Percentiles rank a stretch among this genome's conserved stretches.
Conservation (phyloP, 371 early-diverging fungal species). For the Batkoa obscura region DNA sequence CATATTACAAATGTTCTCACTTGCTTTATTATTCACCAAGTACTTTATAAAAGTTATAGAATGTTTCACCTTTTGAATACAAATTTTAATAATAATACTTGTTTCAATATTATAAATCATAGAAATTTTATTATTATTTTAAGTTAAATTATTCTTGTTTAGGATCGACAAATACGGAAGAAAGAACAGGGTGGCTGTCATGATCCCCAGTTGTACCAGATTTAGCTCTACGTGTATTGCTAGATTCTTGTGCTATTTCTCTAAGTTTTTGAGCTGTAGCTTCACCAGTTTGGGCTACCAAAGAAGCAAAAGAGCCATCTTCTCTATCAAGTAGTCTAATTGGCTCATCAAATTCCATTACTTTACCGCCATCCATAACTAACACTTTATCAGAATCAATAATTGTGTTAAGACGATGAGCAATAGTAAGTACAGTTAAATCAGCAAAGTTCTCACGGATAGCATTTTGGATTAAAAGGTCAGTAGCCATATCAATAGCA, state of each 20-base stretch:
- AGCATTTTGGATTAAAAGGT: slow-evolving; percentile 48
- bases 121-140: no score
- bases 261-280: slow-evolving; percentile 15
- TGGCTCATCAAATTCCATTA: slow-evolving; percentile 65
- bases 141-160: no score
- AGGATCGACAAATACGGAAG: neutral
- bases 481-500: slow-evolving; percentile 45
- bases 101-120: no score
- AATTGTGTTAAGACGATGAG: slow-evolving; percentile 56
- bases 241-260: slow-evolving; percentile 10
- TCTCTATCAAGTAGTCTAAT: slow-evolving; percentile 25
- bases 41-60: no score
- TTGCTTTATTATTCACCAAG: no score
- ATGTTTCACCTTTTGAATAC: no score
- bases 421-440: slow-evolving; percentile 68
- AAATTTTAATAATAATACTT: no score
- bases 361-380: slow-evolving; percentile 52
- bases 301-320: slow-evolving; percentile 28
- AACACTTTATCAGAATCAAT: slow-evolving; percentile 67
- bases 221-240: neutral
- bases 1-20: no score
- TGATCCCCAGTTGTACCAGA: neutral
- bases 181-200: neutral
- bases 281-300: slow-evolving; percentile 19
- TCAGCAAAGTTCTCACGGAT: slow-evolving; percentile 62